Conservation (phyloP, 345 rosid genomes). For the Syzygium aromaticum region DNA sequence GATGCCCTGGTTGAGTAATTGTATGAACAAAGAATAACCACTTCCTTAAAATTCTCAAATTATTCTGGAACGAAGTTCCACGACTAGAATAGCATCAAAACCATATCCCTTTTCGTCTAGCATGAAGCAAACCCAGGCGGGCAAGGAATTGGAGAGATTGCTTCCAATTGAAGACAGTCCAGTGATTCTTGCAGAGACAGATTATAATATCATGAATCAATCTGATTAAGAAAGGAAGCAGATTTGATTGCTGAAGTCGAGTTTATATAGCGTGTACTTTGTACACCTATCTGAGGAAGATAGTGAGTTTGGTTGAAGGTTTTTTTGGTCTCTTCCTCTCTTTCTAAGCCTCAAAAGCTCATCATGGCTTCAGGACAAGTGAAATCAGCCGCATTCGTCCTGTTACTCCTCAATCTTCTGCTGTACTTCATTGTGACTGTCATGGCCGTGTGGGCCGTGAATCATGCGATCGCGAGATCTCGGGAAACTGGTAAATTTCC, state of each 20-base stretch:
- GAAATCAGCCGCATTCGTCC: constrained; percentile 55
- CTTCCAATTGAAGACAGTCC: constrained; percentile 33
- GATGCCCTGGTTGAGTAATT: background rate
- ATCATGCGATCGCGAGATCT: constrained; percentile 55
- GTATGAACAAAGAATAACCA: background rate
- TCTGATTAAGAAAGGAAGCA: background rate
- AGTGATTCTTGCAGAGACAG: background rate
- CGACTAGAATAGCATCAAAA: background rate
- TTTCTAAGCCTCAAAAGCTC: background rate
- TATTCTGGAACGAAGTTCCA: background rate
- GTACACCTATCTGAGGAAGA: background rate
- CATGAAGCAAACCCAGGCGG: constrained; percentile 12
- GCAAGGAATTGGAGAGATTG: constrained; percentile 35
- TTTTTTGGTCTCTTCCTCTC: background rate
- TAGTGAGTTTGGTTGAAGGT: background rate
- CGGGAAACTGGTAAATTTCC: constrained; percentile 44
- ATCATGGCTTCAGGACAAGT: constrained; percentile 59
- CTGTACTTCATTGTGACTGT: constrained; percentile 56
- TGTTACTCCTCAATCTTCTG: constrained; percentile 54
- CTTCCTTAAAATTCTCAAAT: background rate
- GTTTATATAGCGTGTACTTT: background rate
- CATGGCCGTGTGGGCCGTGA: constrained; percentile 69
- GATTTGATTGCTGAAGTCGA: background rate
- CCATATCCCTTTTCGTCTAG: constrained; percentile 15
- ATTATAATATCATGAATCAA: background rate